Conservation (phyloP, 805 yeast genomes). For the Kuraishia ogatae region DNA sequence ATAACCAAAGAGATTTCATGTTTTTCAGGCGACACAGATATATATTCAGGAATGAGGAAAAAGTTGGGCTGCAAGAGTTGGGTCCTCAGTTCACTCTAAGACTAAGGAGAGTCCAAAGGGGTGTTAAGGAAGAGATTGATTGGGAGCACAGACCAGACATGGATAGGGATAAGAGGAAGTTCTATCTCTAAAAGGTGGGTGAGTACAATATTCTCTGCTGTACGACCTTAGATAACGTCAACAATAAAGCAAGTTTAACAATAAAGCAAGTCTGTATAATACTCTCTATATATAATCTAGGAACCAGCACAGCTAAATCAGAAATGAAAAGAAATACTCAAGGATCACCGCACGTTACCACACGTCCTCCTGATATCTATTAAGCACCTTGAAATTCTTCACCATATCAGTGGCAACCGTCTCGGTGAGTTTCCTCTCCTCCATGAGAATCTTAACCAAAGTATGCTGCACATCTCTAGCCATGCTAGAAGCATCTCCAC, state of each 20-base stretch:
- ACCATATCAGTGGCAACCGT: slow-evolving; percentile 70
- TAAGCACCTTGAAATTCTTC: slow-evolving; percentile 71
- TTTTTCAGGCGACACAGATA: slow-evolving; percentile 95
- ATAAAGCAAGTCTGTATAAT: too few species aligned
- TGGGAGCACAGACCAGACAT: slow-evolving; percentile 96
- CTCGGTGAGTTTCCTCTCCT: slow-evolving; percentile 52
- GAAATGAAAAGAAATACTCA: neutral
- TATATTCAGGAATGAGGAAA: slow-evolving; percentile 79
- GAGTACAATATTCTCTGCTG: too few species aligned
- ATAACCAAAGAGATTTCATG: slow-evolving; percentile 92
- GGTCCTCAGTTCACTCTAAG: slow-evolving; percentile 96
- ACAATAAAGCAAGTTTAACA: too few species aligned
- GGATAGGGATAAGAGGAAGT: slow-evolving; percentile 94
- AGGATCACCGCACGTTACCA: slow-evolving; percentile 70
- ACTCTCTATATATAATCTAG: neutral
- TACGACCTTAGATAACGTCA: too few species aligned
- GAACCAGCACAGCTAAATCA: too few species aligned
- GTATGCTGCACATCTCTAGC: slow-evolving; percentile 85
- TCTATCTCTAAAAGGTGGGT: slow-evolving; percentile 51
- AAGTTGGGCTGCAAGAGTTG: slow-evolving; percentile 89
- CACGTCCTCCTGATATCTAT: slow-evolving; percentile 94
- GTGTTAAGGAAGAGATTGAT: slow-evolving; percentile 83
- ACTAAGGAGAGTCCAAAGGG: slow-evolving; percentile 83
- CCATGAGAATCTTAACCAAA: slow-evolving; percentile 51
- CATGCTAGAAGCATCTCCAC: slow-evolving; percentile 96